Conservation (phyloP, 2,329 filamentous ascomycete genomes). For the Aspergillus versicolor region DNA sequence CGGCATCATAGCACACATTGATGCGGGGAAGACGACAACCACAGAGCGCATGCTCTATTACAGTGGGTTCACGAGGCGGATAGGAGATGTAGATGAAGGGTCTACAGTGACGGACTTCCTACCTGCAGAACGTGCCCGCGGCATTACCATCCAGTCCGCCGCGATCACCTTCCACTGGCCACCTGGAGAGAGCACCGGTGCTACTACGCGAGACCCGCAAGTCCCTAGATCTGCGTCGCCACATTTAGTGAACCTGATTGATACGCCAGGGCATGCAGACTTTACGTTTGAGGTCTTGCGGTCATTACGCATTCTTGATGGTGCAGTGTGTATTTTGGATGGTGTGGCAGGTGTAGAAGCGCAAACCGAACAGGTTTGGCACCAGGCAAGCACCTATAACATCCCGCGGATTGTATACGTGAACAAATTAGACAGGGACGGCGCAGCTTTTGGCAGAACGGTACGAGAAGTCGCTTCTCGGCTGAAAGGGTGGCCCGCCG, state of each 20-base stretch:
- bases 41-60: conserved; percentile 99
- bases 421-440: conserved; percentile 83
- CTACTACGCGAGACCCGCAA: conserved; percentile 21
- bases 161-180: conserved; percentile 97
- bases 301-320: conserved; percentile 83
- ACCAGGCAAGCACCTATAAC: conserved; percentile 77
- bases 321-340: conserved; percentile 89
- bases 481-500: conserved; percentile 78
- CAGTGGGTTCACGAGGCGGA: conserved; percentile 80
- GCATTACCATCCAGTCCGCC: conserved; percentile 96
- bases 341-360: conserved; percentile 93
- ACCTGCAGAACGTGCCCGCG: conserved; percentile 83
- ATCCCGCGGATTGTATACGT: conserved; percentile 82
- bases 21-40: conserved; percentile 97
- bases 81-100: conserved; percentile 94
- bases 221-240: conserved; percentile 53
- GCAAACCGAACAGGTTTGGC: conserved; percentile 95
- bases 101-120: conserved; percentile 97
- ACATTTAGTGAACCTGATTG: conserved; percentile 85
- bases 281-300: conserved; percentile 96
- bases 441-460: conserved; percentile 77
- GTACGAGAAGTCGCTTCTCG: conserved; percentile 81
- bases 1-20: conserved; percentile 97
- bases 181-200: conserved; percentile 37
- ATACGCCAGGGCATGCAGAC: conserved; percentile 94